Base-by-base conservation (phyloP, 768 basidiomycete genomes). In the Pisolithus marmoratus region DNA sequence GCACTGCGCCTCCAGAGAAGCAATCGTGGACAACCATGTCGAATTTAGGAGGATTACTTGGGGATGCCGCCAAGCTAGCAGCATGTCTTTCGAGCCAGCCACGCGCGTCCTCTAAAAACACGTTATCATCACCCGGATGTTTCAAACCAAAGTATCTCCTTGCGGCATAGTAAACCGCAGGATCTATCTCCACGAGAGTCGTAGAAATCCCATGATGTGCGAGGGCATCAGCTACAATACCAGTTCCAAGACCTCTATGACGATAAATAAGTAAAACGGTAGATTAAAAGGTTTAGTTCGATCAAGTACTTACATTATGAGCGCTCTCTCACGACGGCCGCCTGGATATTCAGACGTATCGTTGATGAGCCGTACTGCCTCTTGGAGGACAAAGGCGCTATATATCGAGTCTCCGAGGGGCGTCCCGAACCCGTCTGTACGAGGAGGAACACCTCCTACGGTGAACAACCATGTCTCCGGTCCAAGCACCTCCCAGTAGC, bases 1-100 rank as follows among this genome's bases (percentile, higher is more conserved):
- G 93, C 2, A 97, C 84, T n/a, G 82, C 83, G 3, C 95, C 95
- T 8, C 94, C 95, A 8, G 93, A 92, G 65, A 96, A 97, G 62
- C 90, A 90, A 60, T 95, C 94, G 58, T 97, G 95, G 0, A 95
- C 73, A 38, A 93, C 80, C 55, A 86, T 75, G 58, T 90, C 86
- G 62, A 81, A 91, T 8, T 48, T 49, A 8, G 57, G 29, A 38
- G n/a, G 19, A 24, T 15, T 41, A n/a, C 44, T 31, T 14, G 49
- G 19, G 20, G 48, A 47, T 40, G 54, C 44, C 19, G 71, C 69
- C 8, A 65, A 65, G 43, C 57, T 58, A 31, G 49, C 23, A 38
- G 60, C 56, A 48, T 74, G 75, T 44, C 72, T 67, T 29, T 61
- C 38, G n/a, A 85, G 79, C 82, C 87, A 93, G 12, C 59, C 54